Evolutionary conservation across 768 basidiomycete species (phyloP), one percentile per base, ranked within the genome.

Genomic region (Amanita phalloides): DNA sequence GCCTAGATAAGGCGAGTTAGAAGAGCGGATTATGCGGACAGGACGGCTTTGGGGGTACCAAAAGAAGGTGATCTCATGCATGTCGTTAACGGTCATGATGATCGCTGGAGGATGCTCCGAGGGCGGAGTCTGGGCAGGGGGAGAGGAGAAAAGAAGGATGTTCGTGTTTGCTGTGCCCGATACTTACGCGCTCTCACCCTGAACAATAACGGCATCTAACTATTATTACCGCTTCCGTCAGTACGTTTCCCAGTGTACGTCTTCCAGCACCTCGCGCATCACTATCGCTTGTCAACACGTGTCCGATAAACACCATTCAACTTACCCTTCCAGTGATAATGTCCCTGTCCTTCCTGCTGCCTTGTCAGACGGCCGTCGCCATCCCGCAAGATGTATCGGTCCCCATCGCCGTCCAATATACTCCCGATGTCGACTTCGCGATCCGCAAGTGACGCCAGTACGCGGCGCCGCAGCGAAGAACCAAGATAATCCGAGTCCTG

Each of bases 311-410:
- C 46, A 38, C 25, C 11, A n/a, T n/a, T 11, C 21, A 17, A 72
- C 83, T 56, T 61, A 86, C 86, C 63, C 54, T 73, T 73, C 92
- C 92, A 96, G 59, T 91, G 90, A 39, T 80, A 74, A 42, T 80
- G 56, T 1, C 82, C 81, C 57, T 79, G 79, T 33, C 69, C 70
- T 25, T 76, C 66, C 63, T 93, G 90, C 72, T 86, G 77, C 35
- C 73, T 71, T 30, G 76, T 77, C 53, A 92, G 65, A 26, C 73
- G 72, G 60, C 88, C 88, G 36, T 73, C 66, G 38, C 62, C 60
- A 66, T 92, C 87, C 0, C 74, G 80, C 51, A 92, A 59, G 38
- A 88, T 64, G 53, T 76, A 78, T n/a, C 64, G 60, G 14, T 70
- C 65, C 3, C 74, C 64, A 45, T 72, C 70, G 23, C 56, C 45